Percentiles rank a stretch among this genome's conserved stretches.
Evolutionary conservation across 2,329 filamentous ascomycete genomes (phyloP).

Genomic region (Lachnellula suecica): DNA sequence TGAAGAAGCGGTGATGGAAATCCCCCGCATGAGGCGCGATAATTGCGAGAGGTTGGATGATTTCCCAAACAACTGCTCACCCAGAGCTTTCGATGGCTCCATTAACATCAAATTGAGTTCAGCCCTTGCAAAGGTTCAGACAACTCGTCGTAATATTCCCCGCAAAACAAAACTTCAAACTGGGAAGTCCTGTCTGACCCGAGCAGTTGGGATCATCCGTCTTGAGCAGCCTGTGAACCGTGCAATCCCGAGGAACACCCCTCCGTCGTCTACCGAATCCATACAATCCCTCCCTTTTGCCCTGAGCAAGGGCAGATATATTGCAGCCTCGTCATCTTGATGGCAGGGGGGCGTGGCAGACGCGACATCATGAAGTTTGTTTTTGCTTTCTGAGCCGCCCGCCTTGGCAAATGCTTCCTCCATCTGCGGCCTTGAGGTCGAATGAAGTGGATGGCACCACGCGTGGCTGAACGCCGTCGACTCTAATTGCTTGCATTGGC

Average conservation of each 20-base stretch:
- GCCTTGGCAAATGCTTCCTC: too few species aligned
- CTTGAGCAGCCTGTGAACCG: background rate
- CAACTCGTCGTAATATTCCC: too few species aligned
- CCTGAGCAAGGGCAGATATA: background rate
- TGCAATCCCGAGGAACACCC: slow-evolving; percentile 2
- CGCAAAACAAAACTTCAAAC: too few species aligned
- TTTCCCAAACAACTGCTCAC: too few species aligned
- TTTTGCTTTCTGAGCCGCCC: background rate
- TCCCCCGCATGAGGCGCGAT: background rate
- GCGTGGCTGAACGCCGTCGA: background rate
- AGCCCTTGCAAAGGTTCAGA: too few species aligned
- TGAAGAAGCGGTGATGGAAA: too few species aligned
- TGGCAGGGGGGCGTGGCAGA: background rate
- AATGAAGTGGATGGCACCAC: too few species aligned
- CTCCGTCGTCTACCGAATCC: background rate
- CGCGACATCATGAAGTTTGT: background rate
- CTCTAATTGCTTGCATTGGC: background rate
- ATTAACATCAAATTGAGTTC: too few species aligned
- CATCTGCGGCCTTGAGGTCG: too few species aligned
- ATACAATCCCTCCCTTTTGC: background rate
- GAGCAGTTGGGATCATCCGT: background rate
- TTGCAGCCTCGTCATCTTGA: background rate
- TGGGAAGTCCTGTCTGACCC: too few species aligned
- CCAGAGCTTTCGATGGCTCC: too few species aligned
- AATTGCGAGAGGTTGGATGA: background rate